Percentiles rank a stretch among this genome's conserved stretches.
phyloP scores from a whole-genome alignment of 2,329 filamentous ascomycete genomes.

The Boeremia lycopersici region DNA sequence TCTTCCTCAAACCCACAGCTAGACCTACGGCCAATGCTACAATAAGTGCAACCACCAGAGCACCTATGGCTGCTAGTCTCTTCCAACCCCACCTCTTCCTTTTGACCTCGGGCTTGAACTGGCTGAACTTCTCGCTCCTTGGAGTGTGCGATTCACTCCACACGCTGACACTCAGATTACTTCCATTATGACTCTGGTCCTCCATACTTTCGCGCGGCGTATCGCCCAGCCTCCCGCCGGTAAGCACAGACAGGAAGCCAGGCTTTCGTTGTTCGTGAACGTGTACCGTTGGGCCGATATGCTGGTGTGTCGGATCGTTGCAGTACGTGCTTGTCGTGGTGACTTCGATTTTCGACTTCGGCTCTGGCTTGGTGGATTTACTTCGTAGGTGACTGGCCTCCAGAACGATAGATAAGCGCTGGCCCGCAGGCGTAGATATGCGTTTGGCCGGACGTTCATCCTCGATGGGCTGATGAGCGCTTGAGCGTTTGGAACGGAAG shows the following conservation, averaged over 20 bases:
- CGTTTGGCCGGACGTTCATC: conserved; percentile 46
- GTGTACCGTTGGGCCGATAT: conserved; percentile 30
- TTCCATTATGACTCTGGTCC: conserved; percentile 30
- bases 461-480: conserved; percentile 29
- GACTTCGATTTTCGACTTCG: conserved; percentile 33
- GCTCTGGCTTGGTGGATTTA: conserved; percentile 26
- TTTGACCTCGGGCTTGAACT: conserved; percentile 13
- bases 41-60: conserved; percentile 41
- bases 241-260: conserved; percentile 28
- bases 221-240: conserved; percentile 32
- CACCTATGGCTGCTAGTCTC: conserved; percentile 44
- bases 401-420: conserved; percentile 50
- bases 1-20: conserved; percentile 51
- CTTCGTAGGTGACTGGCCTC: conserved; percentile 36
- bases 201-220: conserved; percentile 41
- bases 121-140: conserved; percentile 42
- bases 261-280: conserved; percentile 23
- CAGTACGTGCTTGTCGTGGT: conserved; percentile 38
- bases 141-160: conserved; percentile 38
- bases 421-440: conserved; percentile 51
- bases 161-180: conserved; percentile 43
- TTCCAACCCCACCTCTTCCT: conserved; percentile 48
- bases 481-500: conserved; percentile 31
- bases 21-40: conserved; percentile 48
- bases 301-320: conserved; percentile 34